These are phyloP conservation scores for Dendrothele bispora DNA, from an alignment of 768 basidiomycete species.

Conservation along the genomic window DNA sequence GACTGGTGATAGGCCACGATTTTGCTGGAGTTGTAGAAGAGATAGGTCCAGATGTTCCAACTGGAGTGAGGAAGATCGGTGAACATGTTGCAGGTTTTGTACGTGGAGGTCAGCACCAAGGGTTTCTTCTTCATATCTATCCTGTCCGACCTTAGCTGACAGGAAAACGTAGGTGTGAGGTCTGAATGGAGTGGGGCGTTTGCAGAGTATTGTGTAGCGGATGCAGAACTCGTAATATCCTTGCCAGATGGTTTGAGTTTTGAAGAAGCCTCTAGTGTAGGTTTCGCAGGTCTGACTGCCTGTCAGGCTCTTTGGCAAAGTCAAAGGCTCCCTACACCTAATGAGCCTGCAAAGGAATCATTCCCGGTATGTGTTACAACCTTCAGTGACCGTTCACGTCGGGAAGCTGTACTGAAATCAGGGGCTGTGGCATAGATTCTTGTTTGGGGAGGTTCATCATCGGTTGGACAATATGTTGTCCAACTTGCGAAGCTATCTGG, in stretches of 20 bases:
- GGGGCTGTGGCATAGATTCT: constrained; percentile 10
- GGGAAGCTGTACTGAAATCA: too few relatives aligned
- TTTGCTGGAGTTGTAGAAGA: constrained; percentile 11
- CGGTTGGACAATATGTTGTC: constrained; percentile 34
- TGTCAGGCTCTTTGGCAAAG: constrained; percentile 16
- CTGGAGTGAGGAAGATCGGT: constrained; percentile 1
- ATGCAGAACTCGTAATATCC: constrained; percentile 13
- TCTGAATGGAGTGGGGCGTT: constrained; percentile 7
- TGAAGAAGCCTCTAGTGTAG: constrained; percentile 15
- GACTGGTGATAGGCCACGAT: constrained; percentile 5
- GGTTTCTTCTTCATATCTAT: not conserved
- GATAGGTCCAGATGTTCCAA: constrained; percentile 8
- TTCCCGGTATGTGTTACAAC: constrained; percentile 9
- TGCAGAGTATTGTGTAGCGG: constrained; percentile 18
- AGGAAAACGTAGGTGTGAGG: not conserved
- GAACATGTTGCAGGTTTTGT: constrained; percentile 11
- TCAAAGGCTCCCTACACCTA: constrained; percentile 14
- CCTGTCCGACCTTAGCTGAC: not conserved
- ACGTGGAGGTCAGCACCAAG: not conserved
- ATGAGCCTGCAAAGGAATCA: constrained; percentile 7
- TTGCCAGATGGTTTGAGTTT: constrained; percentile 12
- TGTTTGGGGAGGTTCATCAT: constrained; percentile 8
- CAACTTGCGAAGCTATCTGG: constrained; percentile 39
- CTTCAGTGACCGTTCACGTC: too few relatives aligned
- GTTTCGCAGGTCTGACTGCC: constrained; percentile 16